Evolutionary conservation across 2,329 filamentous ascomycete species (phyloP), one percentile per base, ranked within the genome.

Genomic region (Claviceps sp.): DNA sequence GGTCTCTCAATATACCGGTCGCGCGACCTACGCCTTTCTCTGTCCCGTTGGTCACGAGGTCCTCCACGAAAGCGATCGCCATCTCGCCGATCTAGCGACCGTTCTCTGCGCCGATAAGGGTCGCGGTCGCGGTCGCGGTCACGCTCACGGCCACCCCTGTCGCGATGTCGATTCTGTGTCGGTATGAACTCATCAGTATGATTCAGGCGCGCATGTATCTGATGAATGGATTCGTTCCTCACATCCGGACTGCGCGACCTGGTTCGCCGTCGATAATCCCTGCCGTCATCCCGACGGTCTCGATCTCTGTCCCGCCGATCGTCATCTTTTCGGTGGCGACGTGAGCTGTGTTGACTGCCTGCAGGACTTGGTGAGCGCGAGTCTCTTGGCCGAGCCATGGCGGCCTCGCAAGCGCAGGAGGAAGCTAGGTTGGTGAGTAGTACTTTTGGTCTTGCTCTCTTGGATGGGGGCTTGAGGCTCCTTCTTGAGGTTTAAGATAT

Each of bases 361-460:
- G 84, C 82, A 83, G 85, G 85, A 82, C 85, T 88, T 86, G 86
- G 87, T 90, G 86, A 91, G 86, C 86, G 78, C 72, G 78, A 79
- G 74, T 79, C 77, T 77, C 74, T 79, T 71, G 73, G 77, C 71
- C 77, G 78, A 79, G 76, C 77, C 78, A 81, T 81, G 64, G 62
- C 61, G 64, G 63, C 66, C 64, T 68, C 65, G 65, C 61, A 63
- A 62, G 66, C 67, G 69, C 66, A 65, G 66, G 62, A 68, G 65
- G 64, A 52, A 66, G 64, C 64, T 65, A 61, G 57, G 60, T 59
- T 65, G 64, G 62, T 68, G 63, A 67, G 64, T 58, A 65, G 59
- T 68, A 69, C 66, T 67, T 64, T 66, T 62, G 59, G 17, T 52
- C 37, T 43, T 29, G 8, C 23, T n/a, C 46, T 40, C 16, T 48